A percentile compares a stretch with the other conserved stretches of the same genome.
Evolutionary conservation across 306 rosid genomes (phyloP).

Genomic region (Quercus agrifolia): DNA sequence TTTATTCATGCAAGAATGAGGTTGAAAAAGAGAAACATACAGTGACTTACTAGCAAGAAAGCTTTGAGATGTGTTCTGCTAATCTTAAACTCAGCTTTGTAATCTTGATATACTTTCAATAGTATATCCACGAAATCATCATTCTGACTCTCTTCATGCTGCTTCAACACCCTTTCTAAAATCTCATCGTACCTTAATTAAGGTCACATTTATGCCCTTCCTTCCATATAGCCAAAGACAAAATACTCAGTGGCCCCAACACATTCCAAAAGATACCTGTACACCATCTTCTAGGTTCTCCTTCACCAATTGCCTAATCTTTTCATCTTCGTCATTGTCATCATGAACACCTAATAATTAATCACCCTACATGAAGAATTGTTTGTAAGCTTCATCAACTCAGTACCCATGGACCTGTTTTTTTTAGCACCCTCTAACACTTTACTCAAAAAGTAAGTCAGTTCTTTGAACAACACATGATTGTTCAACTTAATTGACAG

Average conservation of each 20-base stretch:
- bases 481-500: too few species aligned
- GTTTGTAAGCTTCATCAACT: constrained; percentile 45
- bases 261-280: constrained; percentile 45
- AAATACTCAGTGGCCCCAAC: constrained; percentile 40
- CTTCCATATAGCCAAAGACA: constrained; percentile 46
- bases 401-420: constrained; percentile 23
- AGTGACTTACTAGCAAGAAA: constrained; percentile 34
- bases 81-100: constrained; percentile 43
- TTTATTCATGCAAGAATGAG: too few species aligned
- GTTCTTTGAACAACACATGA: too few species aligned
- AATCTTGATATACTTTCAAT: constrained; percentile 42
- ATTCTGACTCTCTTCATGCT: constrained; percentile 36
- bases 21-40: too few species aligned
- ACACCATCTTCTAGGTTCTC: constrained; percentile 34
- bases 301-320: constrained; percentile 36
- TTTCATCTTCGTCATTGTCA: constrained; percentile 34
- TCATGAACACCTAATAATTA: constrained; percentile 39
- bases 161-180: constrained; percentile 41
- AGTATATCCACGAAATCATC: constrained; percentile 40
- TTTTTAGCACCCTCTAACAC: constrained; percentile 17
- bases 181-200: constrained; percentile 41
- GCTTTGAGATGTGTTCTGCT: constrained; percentile 46
- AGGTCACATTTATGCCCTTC: constrained; percentile 34
- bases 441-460: too few species aligned
- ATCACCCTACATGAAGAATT: constrained; percentile 47